phyloP scores from a whole-genome alignment of 805 yeast species.

The Saturnispora hagleri region DNA sequence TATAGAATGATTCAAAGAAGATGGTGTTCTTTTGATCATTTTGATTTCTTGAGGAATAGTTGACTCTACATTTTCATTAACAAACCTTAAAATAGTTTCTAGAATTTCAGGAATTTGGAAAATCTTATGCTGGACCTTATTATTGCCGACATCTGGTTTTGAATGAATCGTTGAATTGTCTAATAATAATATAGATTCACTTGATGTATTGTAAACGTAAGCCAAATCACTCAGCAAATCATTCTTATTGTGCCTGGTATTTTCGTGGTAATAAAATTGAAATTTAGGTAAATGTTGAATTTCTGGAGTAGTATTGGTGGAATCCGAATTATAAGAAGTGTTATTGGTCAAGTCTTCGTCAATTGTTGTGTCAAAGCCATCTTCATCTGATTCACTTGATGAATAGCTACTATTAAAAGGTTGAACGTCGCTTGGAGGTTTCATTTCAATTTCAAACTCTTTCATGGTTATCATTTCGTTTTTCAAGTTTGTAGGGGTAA shows the following conservation, averaged over 20 bases:
- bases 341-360: neutral
- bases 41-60: slow-evolving; percentile 52
- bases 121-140: slow-evolving; percentile 25
- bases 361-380: neutral
- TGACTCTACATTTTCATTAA: slow-evolving; percentile 40
- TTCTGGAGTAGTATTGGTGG: slow-evolving; percentile 4
- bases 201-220: neutral
- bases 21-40: slow-evolving; percentile 58
- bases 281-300: neutral
- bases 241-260: neutral
- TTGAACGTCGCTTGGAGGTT: neutral
- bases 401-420: neutral
- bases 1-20: slow-evolving; percentile 56
- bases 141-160: neutral
- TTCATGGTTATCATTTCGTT: neutral
- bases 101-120: slow-evolving; percentile 74
- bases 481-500: neutral
- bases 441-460: neutral
- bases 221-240: slow-evolving; percentile 3
- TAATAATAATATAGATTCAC: neutral
- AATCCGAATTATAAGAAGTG: neutral
- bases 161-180: neutral
- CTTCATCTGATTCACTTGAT: slow-evolving; percentile 1
- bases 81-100: slow-evolving; percentile 45
- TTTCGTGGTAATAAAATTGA: neutral